A percentile compares a stretch with the other conserved stretches of the same genome.
Conservation (phyloP, 257 asterid species). For the Haberlea rhodopensis region DNA sequence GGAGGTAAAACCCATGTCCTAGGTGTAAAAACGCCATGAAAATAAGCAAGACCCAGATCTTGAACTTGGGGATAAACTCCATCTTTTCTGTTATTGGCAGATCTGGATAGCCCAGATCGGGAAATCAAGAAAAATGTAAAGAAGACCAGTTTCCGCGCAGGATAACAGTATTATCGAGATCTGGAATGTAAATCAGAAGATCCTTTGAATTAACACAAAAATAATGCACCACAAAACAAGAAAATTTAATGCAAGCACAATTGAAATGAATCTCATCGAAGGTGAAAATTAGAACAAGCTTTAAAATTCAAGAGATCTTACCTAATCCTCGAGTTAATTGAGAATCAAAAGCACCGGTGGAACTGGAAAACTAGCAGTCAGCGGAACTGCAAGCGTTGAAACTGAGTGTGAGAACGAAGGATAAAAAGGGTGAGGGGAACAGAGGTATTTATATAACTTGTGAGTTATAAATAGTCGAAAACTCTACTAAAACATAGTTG, state of each 20-base stretch:
- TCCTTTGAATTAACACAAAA: constrained; percentile 2
- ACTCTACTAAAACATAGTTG: no score
- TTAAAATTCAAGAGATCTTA: constrained; percentile 18
- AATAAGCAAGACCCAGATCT: constrained; percentile 55
- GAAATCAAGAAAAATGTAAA: constrained; percentile 21
- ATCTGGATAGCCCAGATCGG: constrained; percentile 64
- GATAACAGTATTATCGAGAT: constrained; percentile 30
- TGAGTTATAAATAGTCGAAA: no score
- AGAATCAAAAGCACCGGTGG: neutral
- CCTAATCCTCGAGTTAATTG: constrained; percentile 28
- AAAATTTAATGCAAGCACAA: constrained; percentile 11
- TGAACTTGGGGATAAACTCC: constrained; percentile 44
- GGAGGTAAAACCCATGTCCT: constrained; percentile 74
- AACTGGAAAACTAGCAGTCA: constrained; percentile 22
- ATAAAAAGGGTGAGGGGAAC: no score
- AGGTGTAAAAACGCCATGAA: constrained; percentile 35
- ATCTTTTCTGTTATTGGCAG: constrained; percentile 44
- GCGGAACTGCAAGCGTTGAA: constrained; percentile 28
- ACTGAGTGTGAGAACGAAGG: constrained; percentile 12
- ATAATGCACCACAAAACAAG: constrained; percentile 11
- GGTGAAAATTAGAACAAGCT: neutral
- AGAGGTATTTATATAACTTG: no score
- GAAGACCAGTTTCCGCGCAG: constrained; percentile 17
- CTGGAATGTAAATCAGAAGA: constrained; percentile 29
- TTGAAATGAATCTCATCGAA: constrained; percentile 12